Base-by-base conservation (phyloP, 2,329 filamentous ascomycete genomes). In the Xylaria sp. region DNA sequence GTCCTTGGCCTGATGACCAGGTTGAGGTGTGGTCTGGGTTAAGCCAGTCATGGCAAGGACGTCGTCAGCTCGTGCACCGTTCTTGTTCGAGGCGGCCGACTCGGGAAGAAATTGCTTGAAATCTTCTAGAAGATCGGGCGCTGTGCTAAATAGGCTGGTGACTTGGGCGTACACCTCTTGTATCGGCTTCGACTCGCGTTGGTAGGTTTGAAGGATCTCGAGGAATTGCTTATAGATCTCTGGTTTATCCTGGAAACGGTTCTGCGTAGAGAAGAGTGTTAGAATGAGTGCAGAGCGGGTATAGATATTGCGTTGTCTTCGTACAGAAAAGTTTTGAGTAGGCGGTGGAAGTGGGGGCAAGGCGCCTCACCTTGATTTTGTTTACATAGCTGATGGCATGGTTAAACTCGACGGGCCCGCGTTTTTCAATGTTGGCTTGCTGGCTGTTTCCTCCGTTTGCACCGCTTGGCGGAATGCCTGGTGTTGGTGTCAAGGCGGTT, bases 191-290 rank as follows among this genome's bases (percentile, higher is more conserved):
- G 96, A 97, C 79, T 99, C 96, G 65, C 96, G 89, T 80, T 99
- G 96, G 76, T 99, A 99, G 2, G 96, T 99, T 81, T 99, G 96
- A 53, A 99, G 84, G 57, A 99, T 99, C 79, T 99, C 96, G 34
- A 99, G 86, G 77, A 99, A 99, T 78, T 99, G 95, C 80, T 99
- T 99, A 84, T 99, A 99, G 70, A 99, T 98, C 79, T 99, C 96
- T 7, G 96, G 96, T 72, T 97, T 94, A 76, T 94, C 91, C 75
- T 97, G 91, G 81, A 98, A 99, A 52, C 96, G 95, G 78, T 98
- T 99, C 93, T 97, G 76, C 64, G 67, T 34, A 69, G 55, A 55
- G 45, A 59, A 45, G 18, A 45, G 30, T 46, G 62, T 72, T 66
- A 72, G 66, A n/a, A 30, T 2, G 6, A 34, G 25, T 50, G 30